Percentiles rank a stretch among this genome's conserved stretches.
Evolutionary conservation across 768 basidiomycete species (phyloP).

Genomic region (Gloeostereum incarnatum): DNA sequence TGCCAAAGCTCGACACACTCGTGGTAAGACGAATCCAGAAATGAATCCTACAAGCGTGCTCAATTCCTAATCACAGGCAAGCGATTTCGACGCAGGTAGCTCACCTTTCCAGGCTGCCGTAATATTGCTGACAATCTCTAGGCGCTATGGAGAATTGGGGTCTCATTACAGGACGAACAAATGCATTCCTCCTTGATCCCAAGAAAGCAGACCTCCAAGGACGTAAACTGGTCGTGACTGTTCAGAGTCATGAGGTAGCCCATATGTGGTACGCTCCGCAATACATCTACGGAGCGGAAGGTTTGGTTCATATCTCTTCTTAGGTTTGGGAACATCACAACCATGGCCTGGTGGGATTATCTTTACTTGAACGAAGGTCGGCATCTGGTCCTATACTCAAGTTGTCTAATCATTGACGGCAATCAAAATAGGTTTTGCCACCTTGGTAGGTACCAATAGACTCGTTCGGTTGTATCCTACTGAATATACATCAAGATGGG

Average conservation of each 20-base stretch:
- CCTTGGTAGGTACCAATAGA: slow-evolving; percentile 7
- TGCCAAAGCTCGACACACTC: slow-evolving; percentile 71
- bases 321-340: slow-evolving; percentile 65
- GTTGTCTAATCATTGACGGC: slow-evolving; percentile 1
- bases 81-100: slow-evolving; percentile 58
- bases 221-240: slow-evolving; percentile 49
- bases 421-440: slow-evolving; percentile 10
- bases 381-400: slow-evolving; percentile 1
- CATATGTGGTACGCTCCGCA: slow-evolving; percentile 35
- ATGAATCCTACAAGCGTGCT: slow-evolving; percentile 1
- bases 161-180: slow-evolving; percentile 61
- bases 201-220: slow-evolving; percentile 44
- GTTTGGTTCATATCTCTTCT: background rate
- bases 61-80: slow-evolving; percentile 20
- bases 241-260: slow-evolving; percentile 58
- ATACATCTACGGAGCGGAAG: background rate
- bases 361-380: slow-evolving; percentile 48
- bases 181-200: slow-evolving; percentile 53
- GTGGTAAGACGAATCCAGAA: slow-evolving; percentile 26
- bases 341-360: slow-evolving; percentile 44
- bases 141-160: slow-evolving; percentile 69
- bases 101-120: background rate
- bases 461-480: background rate
- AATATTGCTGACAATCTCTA: slow-evolving; percentile 2
- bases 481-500: slow-evolving; percentile 34